Conservation (phyloP, 2,329 filamentous ascomycete species). For the Fusarium sp. region DNA sequence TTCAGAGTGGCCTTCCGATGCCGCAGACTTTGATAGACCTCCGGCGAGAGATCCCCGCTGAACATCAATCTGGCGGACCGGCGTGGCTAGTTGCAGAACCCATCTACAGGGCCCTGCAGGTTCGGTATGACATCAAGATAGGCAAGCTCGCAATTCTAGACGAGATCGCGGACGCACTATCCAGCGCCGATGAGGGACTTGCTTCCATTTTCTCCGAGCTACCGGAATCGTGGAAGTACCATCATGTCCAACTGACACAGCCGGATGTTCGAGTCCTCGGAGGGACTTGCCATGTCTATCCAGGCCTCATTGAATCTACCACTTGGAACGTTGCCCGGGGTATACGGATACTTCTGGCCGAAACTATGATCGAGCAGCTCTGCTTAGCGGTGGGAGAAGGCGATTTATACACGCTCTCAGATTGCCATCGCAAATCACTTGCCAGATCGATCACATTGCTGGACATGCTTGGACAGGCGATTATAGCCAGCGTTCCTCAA, state of each 20-base stretch:
- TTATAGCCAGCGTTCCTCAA: constrained; percentile 60
- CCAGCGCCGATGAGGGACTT: constrained; percentile 56
- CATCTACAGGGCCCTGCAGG: constrained; percentile 57
- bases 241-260: constrained; percentile 51
- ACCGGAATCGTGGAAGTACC: constrained; percentile 55
- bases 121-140: constrained; percentile 58
- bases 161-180: constrained; percentile 50
- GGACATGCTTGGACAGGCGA: constrained; percentile 52
- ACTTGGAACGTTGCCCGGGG: constrained; percentile 61
- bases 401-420: constrained; percentile 40
- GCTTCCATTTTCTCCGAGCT: constrained; percentile 51
- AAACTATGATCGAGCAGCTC: constrained; percentile 58
- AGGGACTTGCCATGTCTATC: constrained; percentile 57
- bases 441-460: constrained; percentile 52
- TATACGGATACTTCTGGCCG: constrained; percentile 58
- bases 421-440: constrained; percentile 49
- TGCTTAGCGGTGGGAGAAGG: constrained; percentile 32
- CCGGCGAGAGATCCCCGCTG: constrained; percentile 53
- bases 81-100: constrained; percentile 57
- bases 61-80: constrained; percentile 51
- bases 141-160: constrained; percentile 50
- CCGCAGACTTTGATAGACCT: constrained; percentile 60
- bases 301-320: constrained; percentile 56
- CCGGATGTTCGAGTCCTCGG: constrained; percentile 55
- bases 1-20: constrained; percentile 60